Evolutionary conservation across 2,329 filamentous ascomycete species (phyloP).

Genomic region (Penicillium sp.): DNA sequence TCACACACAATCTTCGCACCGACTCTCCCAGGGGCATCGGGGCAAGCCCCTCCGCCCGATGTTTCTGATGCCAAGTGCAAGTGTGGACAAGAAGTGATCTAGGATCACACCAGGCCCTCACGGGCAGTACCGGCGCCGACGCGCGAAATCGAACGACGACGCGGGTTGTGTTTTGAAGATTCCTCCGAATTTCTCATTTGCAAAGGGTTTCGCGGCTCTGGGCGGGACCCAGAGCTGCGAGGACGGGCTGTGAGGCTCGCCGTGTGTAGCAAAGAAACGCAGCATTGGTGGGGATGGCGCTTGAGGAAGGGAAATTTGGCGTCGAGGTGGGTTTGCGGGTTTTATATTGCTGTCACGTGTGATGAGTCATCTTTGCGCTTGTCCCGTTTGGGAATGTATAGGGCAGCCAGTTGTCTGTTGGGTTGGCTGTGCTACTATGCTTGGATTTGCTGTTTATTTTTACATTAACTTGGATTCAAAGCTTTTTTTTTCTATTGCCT

Average conservation of each 20-base stretch:
- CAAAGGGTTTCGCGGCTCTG: conserved; percentile 39
- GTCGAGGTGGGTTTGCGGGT: conserved; percentile 1
- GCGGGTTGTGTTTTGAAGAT: conserved; percentile 65
- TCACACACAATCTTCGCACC: conserved; percentile 88
- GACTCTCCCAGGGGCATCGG: conserved; percentile 75
- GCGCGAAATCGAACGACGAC: conserved; percentile 30
- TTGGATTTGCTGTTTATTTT: background rate
- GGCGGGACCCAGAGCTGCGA: conserved; percentile 12
- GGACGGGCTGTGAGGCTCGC: conserved; percentile 38
- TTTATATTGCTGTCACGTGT: conserved; percentile 11
- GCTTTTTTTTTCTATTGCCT: background rate
- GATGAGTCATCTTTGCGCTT: conserved; percentile 14
- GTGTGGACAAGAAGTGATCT: conserved; percentile 50
- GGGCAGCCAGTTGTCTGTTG: background rate
- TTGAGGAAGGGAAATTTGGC: conserved; percentile 46
- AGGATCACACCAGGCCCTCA: conserved; percentile 77
- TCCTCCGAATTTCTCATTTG: conserved; percentile 99
- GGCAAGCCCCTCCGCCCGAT: conserved; percentile 58
- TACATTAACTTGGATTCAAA: no score
- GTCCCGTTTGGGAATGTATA: conserved; percentile 3
- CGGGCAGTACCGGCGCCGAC: conserved; percentile 60
- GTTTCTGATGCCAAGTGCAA: conserved; percentile 92
- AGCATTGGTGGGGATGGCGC: conserved; percentile 85
- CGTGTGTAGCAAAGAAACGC: conserved; percentile 92
- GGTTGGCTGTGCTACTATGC: background rate